Conservation (phyloP, 352 stramenopile genomes). For the Thraustotheca clavata region DNA sequence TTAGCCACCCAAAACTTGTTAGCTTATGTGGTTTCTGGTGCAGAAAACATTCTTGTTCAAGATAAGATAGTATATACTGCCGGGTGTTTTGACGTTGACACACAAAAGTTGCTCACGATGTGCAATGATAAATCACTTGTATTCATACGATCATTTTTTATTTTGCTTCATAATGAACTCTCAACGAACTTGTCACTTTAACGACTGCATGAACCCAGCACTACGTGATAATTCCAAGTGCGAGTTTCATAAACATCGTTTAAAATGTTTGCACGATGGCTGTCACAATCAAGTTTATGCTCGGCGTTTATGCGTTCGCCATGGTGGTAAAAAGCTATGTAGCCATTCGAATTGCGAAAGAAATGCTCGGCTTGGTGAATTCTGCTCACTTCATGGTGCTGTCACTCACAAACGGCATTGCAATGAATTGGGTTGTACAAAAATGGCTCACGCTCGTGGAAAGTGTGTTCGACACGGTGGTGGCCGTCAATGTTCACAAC, state of each 20-base stretch:
- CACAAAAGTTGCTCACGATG: too few species aligned
- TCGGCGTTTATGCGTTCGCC: neutral
- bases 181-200: constrained; percentile 16
- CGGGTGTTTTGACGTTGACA: too few species aligned
- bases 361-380: constrained; percentile 1
- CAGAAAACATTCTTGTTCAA: too few species aligned
- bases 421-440: constrained; percentile 2
- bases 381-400: neutral
- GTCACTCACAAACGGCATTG: neutral
- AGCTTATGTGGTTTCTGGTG: too few species aligned
- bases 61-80: too few species aligned
- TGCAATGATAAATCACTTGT: too few species aligned
- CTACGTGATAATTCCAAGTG: neutral
- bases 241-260: constrained; percentile 9
- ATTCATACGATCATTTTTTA: too few species aligned
- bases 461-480: constrained; percentile 15
- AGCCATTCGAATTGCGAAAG: neutral
- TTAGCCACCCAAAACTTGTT: too few species aligned
- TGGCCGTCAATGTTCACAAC: neutral
- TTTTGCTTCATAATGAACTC: too few species aligned
- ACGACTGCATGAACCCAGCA: constrained; percentile 9
- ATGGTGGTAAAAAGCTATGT: constrained; percentile 8
- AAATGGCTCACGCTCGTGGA: neutral
- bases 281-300: constrained; percentile 14
- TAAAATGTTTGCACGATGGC: neutral